Evolutionary conservation across 306 rosid genomes (phyloP).

Genomic region (Abrus pulchellus): DNA sequence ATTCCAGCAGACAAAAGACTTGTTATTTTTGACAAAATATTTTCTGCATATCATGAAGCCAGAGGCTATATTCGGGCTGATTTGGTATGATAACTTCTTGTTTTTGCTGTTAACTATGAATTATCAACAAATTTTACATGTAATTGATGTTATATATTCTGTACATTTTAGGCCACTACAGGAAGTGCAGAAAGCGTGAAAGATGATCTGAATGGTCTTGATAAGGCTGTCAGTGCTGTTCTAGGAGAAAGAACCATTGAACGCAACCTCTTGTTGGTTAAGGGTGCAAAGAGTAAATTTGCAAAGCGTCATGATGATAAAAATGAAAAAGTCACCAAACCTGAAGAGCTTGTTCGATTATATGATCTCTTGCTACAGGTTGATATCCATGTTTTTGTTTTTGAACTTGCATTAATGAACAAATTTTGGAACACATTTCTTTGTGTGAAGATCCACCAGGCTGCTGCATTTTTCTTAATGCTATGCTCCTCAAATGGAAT

Average conservation of each 20-base stretch:
- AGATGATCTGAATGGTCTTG: conserved; percentile 95
- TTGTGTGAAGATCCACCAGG: conserved; percentile 25
- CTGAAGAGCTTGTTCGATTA: conserved; percentile 99
- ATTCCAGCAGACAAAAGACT: conserved; percentile 83
- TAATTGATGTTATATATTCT: conserved; percentile 19
- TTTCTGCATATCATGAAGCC: conserved; percentile 95
- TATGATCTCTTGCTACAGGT: conserved; percentile 94
- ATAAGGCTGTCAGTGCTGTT: conserved; percentile 95
- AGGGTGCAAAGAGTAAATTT: conserved; percentile 89
- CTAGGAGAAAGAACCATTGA: conserved; percentile 95
- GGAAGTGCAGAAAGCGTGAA: conserved; percentile 87
- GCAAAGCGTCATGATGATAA: conserved; percentile 81
- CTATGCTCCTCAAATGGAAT: conserved; percentile 42
- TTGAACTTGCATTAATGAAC: conserved; percentile 33
- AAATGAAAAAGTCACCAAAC: conserved; percentile 93
- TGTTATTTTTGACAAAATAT: conserved; percentile 86
- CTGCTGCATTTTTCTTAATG: conserved; percentile 25
- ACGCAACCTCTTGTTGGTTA: conserved; percentile 89
- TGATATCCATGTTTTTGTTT: conserved; percentile 42
- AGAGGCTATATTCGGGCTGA: conserved; percentile 94
- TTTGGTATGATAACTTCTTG: conserved; percentile 72
- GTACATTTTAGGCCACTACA: conserved; percentile 75
- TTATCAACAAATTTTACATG: conserved; percentile 14
- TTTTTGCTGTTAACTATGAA: conserved; percentile 26
- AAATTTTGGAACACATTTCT: neutral